Conservation (phyloP, 352 stramenopile genomes). For the Albugo candida region DNA sequence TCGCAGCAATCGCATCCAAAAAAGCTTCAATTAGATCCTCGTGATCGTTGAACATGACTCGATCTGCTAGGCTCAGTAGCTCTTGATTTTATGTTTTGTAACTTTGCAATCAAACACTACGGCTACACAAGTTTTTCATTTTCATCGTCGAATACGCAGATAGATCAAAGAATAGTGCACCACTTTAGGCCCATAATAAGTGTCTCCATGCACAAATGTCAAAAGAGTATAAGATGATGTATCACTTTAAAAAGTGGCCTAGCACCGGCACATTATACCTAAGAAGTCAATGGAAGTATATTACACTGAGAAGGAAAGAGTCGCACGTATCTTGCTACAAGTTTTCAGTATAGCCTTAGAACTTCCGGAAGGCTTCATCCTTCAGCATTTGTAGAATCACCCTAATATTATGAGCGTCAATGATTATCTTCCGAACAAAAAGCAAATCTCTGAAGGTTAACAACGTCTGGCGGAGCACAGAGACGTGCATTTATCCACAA, state of each 20-base stretch:
- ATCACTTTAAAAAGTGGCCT: conserved; percentile 11
- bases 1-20: too few relatives aligned
- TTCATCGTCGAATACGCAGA: conserved; percentile 20
- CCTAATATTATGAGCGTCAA: conserved; percentile 12
- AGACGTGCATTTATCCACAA: conserved; percentile 11
- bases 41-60: too few relatives aligned
- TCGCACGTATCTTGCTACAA: conserved; percentile 4
- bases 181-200: not conserved
- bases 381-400: conserved; percentile 4
- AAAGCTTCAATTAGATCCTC: too few relatives aligned
- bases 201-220: not conserved
- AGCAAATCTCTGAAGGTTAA: conserved; percentile 6
- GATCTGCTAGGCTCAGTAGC: too few relatives aligned
- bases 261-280: conserved; percentile 1
- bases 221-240: conserved; percentile 11
- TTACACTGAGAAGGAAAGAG: conserved; percentile 6
- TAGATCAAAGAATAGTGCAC: too few relatives aligned
- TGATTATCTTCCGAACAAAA: conserved; percentile 7
- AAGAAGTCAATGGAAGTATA: conserved; percentile 10
- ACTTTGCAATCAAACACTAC: conserved; percentile 37
- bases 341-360: conserved; percentile 8
- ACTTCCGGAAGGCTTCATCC: conserved; percentile 7
- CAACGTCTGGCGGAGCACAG: conserved; percentile 10
- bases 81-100: conserved; percentile 9
- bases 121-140: conserved; percentile 34